Percentiles rank a stretch among this genome's conserved stretches.
Evolutionary conservation across 1,284 basidiomycete genomes (phyloP).

Genomic region (Salmacisia buchloeana): DNA sequence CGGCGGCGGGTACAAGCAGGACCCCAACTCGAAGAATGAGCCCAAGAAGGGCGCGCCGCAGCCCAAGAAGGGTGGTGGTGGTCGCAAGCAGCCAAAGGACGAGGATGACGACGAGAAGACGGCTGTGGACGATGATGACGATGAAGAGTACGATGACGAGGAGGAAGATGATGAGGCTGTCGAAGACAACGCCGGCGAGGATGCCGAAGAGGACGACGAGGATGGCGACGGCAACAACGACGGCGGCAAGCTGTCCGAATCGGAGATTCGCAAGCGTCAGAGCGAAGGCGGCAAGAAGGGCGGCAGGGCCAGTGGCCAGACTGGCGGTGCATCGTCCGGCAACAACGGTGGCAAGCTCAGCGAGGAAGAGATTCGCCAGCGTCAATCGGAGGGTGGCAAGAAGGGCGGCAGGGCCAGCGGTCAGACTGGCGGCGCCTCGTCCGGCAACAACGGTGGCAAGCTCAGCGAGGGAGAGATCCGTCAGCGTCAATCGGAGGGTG

Average conservation of each 20-base stretch:
- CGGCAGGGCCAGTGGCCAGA: neutral
- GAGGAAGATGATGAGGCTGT: neutral
- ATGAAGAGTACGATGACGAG: neutral
- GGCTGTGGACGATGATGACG: neutral
- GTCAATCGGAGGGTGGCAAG: neutral
- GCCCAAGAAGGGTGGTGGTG: neutral
- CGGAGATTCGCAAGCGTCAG: neutral
- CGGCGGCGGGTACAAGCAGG: neutral
- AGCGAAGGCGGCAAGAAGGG: neutral
- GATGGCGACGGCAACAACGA: neutral
- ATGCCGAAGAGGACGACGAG: neutral
- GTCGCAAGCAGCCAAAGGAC: neutral
- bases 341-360: neutral
- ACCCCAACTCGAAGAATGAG: conserved; percentile 1
- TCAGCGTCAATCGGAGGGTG: neutral
- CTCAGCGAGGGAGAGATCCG: neutral
- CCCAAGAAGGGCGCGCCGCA: conserved; percentile 4
- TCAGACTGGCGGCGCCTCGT: neutral
- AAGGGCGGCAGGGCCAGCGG: neutral
- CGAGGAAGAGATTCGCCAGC: neutral
- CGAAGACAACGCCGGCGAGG: neutral
- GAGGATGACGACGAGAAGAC: conserved; percentile 7
- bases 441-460: neutral
- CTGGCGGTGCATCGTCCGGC: neutral
- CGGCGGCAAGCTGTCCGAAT: no score